Base-by-base conservation (phyloP, 305 asterid genomes). In the Stenogyne calaminthoides region DNA sequence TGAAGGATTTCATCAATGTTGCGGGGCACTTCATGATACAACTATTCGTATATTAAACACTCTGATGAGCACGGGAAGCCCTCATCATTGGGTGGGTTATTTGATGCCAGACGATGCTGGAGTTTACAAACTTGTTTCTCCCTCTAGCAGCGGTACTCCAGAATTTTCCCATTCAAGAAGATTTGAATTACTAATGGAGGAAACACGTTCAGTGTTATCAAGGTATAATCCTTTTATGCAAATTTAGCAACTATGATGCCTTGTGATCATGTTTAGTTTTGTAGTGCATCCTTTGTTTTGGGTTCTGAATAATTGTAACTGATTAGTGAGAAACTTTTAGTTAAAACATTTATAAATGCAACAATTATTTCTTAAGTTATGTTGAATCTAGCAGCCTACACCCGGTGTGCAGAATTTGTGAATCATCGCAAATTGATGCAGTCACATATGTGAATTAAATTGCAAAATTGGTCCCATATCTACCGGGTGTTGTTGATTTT, bases 41-140 rank as follows among this genome's bases (percentile, higher is more conserved):
- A 69, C 86, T 49, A 70, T 85, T 75, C 89, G 78, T 83, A 83
- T 87, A 74, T 59, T 91, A 75, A 83, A 83, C 78, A 78, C 75
- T 32, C 86, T 91, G 58, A 81, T 86, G 93, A 82, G 83, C 89
- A 77, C 15, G 67, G 86, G 91, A 47, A 80, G 84, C 75, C 95
- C 93, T 78, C 84, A 76, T 82, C 91, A 84, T 67, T 87, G 93
- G 93, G 57, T 87, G 36, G 67, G 82, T 27, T 88, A 83, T 81
- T 78, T 91, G 76, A 91, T 91, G 89, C 91, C 95, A 2, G 90
- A 87, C 44, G 85, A 82, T 61, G 72, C 83, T 64, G 83, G 84
- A 76, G 75, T 47, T 58, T 82, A 81, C 71, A 76, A 78, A 69
- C 67, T 81, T 36, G 75, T 73, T 62, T 78, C 84, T 25, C 59